These are phyloP conservation scores for Rhododendron simsii DNA, from an alignment of 148 eudicot genomes.

Conservation along the genomic window DNA sequence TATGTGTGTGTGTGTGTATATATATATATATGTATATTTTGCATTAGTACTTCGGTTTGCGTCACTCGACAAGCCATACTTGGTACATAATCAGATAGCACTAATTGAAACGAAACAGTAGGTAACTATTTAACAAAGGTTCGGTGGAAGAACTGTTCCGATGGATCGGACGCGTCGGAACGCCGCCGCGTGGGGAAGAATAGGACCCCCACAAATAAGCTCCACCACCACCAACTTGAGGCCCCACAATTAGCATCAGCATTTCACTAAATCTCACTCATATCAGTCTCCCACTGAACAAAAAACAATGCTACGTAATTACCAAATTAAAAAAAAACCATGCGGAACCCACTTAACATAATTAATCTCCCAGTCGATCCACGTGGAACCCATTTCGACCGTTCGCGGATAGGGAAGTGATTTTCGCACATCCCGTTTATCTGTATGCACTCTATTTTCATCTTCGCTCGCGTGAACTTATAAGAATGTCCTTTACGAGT, in stretches of 20 bases:
- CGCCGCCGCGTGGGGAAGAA: background rate
- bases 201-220: background rate
- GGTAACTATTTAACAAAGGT: background rate
- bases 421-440: background rate
- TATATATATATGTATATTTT: no score
- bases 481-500: background rate
- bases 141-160: constrained; percentile 3
- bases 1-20: no score
- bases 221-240: background rate
- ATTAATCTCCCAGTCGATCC: background rate
- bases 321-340: background rate
- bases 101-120: background rate
- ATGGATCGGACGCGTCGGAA: background rate
- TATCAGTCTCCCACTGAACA: constrained; percentile 9
- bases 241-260: constrained; percentile 20
- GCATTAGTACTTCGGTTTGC: background rate
- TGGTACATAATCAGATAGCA: constrained; percentile 5
- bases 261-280: constrained; percentile 11
- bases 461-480: background rate
- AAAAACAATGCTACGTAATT: background rate
- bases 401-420: background rate
- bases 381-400: constrained; percentile 14
- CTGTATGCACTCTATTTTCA: no score
- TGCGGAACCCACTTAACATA: constrained; percentile 7
- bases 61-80: constrained; percentile 9